Evolutionary conservation across 176 grass and related monocot genomes (phyloP), one percentile per base, ranked within the genome.

Genomic region (Cocos nucifera): DNA sequence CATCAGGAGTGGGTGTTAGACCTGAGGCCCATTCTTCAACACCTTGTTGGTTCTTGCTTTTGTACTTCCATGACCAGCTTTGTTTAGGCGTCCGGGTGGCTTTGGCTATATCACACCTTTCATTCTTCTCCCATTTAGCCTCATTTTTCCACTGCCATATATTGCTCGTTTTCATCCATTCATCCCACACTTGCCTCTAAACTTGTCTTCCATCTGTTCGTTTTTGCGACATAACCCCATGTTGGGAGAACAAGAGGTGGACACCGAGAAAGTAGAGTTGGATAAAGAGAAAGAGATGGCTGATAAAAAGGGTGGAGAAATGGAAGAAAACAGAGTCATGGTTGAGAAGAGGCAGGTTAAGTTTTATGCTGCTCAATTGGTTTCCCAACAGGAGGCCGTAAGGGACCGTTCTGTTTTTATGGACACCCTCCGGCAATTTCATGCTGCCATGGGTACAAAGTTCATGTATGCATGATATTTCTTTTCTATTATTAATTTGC

Each of bases 381-480:
- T 69, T 64, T 59, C 69, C 2, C 77, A 84, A 58, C 29, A 70
- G 51, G 65, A 79, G 59, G 58, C 71, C 22, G 64, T 23, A 24
- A 50, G 26, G 25, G 68, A 86, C 58, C 54, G 73, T 53, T 57
- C 24, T 19, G 63, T 25, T 23, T 86, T 86, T 72, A 77, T 77
- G 77, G 77, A 80, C 69, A 75, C 66, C 3, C 77, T 86, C 22
- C 62, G 77, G 9, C 67, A 63, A 17, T 80, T 86, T 61, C 73
- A 72, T 48, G 66, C 82, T 50, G 53, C 68, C 52, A 77, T 86
- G 73, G 73, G 63, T 51, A 76, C 69, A 22, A 86, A 86, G 63
- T 68, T 86, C 63, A 73, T 71, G 82, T 86, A 77, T 2, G 62
- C 22, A 22, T 8, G 32, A 51, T 22, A 53, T 44, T 17, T 18